Percentiles rank a stretch among this genome's conserved stretches.
Conservation (phyloP, 2,329 filamentous ascomycete species). For the Hypoxylon sp. region DNA sequence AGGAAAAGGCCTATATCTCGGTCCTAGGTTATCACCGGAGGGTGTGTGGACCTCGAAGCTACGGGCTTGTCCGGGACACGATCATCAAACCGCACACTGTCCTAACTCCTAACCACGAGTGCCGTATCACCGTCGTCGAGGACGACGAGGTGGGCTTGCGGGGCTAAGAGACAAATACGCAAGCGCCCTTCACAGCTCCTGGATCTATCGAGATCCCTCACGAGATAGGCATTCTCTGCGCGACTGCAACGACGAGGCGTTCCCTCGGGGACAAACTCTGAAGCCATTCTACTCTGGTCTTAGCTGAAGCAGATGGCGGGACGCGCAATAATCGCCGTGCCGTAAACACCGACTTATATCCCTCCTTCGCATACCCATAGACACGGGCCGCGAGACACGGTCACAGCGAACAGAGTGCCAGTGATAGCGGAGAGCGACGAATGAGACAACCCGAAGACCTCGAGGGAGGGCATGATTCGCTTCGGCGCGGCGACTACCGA, state of each 20-base stretch:
- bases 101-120: constrained; percentile 1
- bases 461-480: constrained; percentile 1
- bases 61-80: constrained; percentile 10
- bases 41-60: constrained; percentile 2
- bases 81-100: constrained; percentile 10
- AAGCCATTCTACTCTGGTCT: not conserved
- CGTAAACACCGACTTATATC: not conserved
- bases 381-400: not conserved
- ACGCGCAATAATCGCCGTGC: constrained; percentile 19
- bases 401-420: no score
- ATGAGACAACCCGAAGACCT: not conserved
- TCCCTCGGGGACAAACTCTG: not conserved
- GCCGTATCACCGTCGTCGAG: not conserved
- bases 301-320: constrained; percentile 1
- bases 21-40: constrained; percentile 12
- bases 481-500: constrained; percentile 20
- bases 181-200: constrained; percentile 1
- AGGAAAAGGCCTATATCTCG: constrained; percentile 5
- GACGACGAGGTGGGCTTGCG: not conserved
- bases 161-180: constrained; percentile 1
- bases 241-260: not conserved
- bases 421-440: constrained; percentile 9
- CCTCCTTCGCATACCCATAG: not conserved
- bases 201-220: constrained; percentile 7
- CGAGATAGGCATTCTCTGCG: not conserved